Evolutionary conservation across 805 yeast species (phyloP).

Genomic region (Candida sithepensis): DNA sequence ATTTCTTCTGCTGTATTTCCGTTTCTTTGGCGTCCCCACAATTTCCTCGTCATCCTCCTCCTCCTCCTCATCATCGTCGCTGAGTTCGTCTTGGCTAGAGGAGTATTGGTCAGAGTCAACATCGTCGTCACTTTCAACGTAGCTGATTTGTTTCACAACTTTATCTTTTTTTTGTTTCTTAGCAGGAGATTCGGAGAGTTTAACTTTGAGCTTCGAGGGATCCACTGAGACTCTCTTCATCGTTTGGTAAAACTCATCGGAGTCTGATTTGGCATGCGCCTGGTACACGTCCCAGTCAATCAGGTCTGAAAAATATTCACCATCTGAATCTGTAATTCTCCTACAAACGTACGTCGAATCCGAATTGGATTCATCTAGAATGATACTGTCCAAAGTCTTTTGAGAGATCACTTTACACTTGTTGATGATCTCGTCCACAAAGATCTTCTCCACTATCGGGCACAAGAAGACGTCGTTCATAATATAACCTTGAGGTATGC

Average conservation of each 20-base stretch:
- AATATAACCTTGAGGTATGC: constrained; percentile 20
- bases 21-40: background rate
- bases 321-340: constrained; percentile 38
- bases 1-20: constrained; percentile 1
- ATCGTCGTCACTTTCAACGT: constrained; percentile 5
- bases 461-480: constrained; percentile 54
- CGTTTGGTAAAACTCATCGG: constrained; percentile 30
- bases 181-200: constrained; percentile 4
- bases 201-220: constrained; percentile 13
- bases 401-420: constrained; percentile 42
- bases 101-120: background rate
- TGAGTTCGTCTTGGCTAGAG: constrained; percentile 1
- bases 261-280: constrained; percentile 23
- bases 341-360: constrained; percentile 37
- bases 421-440: constrained; percentile 39
- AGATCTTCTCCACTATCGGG: constrained; percentile 43
- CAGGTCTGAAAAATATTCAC: constrained; percentile 31
- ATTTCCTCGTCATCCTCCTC: background rate
- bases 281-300: constrained; percentile 38
- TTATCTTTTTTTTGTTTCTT: constrained; percentile 16
- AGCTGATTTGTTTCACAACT: constrained; percentile 2
- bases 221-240: constrained; percentile 30
- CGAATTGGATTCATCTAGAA: constrained; percentile 34
- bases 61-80: constrained; percentile 2
- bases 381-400: constrained; percentile 31